Evolutionary conservation across 345 rosid genomes (phyloP).

Genomic region (Aethionema arabicum): DNA sequence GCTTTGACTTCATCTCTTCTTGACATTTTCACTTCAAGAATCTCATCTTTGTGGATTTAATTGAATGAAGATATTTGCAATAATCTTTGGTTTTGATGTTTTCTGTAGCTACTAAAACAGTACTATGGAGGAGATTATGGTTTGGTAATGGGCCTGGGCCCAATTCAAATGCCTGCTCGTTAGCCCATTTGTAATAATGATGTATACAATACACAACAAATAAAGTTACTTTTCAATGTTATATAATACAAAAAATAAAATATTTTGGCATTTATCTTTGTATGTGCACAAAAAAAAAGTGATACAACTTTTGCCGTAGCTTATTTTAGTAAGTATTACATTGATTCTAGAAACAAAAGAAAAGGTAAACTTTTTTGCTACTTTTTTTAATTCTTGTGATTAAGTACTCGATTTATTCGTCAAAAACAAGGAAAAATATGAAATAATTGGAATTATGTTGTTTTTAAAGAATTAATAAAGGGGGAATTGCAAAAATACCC

Average conservation of each 20-base stretch:
- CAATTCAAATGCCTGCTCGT: neutral
- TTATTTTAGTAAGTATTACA: neutral
- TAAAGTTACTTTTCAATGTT: too few relatives aligned
- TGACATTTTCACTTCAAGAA: slow-evolving; percentile 10
- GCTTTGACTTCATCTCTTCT: neutral
- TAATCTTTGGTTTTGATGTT: neutral
- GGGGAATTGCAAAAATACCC: too few relatives aligned
- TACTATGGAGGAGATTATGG: neutral
- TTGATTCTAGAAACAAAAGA: neutral
- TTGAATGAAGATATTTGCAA: neutral
- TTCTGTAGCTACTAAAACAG: too few relatives aligned
- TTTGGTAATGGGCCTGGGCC: slow-evolving; percentile 4
- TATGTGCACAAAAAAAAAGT: too few relatives aligned
- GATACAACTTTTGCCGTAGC: neutral
- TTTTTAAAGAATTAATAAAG: slow-evolving; percentile 6
- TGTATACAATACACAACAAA: too few relatives aligned
- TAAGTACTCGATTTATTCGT: too few relatives aligned
- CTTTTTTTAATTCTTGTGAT: neutral
- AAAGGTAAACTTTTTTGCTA: neutral
- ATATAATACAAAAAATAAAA: too few relatives aligned
- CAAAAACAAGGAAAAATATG: neutral
- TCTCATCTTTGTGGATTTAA: slow-evolving; percentile 4
- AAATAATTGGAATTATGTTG: neutral
- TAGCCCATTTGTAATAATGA: too few relatives aligned
- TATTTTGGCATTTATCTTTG: too few relatives aligned